These are phyloP conservation scores for Styphnolobium japonicum DNA, from an alignment of 306 rosid genomes.

Conservation along the genomic window DNA sequence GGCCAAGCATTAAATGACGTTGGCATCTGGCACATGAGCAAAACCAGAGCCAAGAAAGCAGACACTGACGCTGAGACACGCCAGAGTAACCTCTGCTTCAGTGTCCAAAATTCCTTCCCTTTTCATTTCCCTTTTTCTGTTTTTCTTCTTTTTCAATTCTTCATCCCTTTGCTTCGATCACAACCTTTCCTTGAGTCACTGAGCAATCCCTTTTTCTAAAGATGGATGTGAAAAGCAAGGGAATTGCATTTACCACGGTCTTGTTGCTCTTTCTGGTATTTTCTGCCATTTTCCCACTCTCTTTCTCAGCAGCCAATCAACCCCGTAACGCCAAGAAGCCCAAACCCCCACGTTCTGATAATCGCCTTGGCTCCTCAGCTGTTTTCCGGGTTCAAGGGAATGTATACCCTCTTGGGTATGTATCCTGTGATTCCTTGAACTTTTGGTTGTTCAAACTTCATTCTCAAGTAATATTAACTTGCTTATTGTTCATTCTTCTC, in stretches of 20 bases:
- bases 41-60: neutral
- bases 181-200: neutral
- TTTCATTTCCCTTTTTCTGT: neutral
- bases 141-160: neutral
- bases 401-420: constrained; percentile 90
- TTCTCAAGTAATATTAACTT: neutral
- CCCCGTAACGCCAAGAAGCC: constrained; percentile 18
- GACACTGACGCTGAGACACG: too few species aligned
- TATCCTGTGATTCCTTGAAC: neutral
- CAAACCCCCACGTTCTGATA: neutral
- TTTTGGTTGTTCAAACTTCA: neutral
- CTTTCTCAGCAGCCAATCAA: constrained; percentile 56
- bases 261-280: constrained; percentile 35
- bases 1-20: too few species aligned
- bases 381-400: constrained; percentile 70
- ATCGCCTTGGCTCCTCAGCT: constrained; percentile 43
- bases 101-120: neutral
- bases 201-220: neutral
- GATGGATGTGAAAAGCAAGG: constrained; percentile 14
- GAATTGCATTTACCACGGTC: constrained; percentile 5
- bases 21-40: too few species aligned
- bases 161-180: neutral
- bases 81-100: neutral
- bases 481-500: neutral
- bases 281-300: constrained; percentile 36